These are phyloP conservation scores for Peronospora destructor DNA, from an alignment of 352 stramenopile species.

Conservation along the genomic window DNA sequence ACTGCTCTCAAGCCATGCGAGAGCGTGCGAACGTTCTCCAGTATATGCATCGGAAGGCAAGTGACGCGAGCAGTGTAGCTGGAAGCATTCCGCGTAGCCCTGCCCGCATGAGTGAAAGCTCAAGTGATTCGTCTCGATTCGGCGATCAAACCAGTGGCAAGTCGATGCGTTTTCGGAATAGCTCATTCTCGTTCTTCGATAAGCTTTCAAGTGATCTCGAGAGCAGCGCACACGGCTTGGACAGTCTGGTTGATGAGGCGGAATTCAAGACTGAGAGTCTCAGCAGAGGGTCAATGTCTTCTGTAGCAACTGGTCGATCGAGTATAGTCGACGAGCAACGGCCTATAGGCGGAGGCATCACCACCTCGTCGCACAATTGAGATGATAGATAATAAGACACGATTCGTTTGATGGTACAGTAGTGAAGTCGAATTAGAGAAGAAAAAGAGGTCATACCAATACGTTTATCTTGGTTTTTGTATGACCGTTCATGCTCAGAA, in stretches of 20 bases:
- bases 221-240: conserved; percentile 44
- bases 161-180: conserved; percentile 45
- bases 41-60: conserved; percentile 82
- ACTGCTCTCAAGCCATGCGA: conserved; percentile 67
- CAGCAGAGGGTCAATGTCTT: conserved; percentile 23
- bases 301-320: conserved; percentile 18
- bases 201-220: conserved; percentile 75
- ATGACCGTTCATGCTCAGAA: neutral
- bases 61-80: conserved; percentile 69
- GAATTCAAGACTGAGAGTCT: conserved; percentile 28
- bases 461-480: too few relatives aligned
- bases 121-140: conserved; percentile 56
- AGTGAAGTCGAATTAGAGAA: conserved; percentile 3
- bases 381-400: conserved; percentile 13
- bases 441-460: neutral
- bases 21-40: conserved; percentile 80
- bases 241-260: conserved; percentile 35
- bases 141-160: conserved; percentile 43
- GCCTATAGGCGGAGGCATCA: conserved; percentile 18
- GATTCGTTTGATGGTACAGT: neutral
- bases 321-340: conserved; percentile 28
- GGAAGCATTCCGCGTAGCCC: conserved; percentile 55
- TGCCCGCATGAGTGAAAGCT: conserved; percentile 54
- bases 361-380: conserved; percentile 24
- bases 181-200: conserved; percentile 85